Conservation (phyloP, 2,329 filamentous ascomycete species). For the Fusarium sp. region DNA sequence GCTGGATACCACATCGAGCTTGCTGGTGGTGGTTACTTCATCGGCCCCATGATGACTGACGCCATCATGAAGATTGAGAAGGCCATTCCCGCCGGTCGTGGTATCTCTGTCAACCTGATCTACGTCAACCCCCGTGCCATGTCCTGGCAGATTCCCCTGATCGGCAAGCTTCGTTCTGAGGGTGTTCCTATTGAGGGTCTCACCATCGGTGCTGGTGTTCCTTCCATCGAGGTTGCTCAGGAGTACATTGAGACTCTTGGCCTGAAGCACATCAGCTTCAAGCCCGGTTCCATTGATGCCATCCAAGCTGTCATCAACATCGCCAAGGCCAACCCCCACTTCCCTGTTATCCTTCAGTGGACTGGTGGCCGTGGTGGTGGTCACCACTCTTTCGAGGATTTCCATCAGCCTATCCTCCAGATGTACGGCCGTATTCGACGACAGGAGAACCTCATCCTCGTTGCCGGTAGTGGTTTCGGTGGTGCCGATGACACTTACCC, state of each 20-base stretch:
- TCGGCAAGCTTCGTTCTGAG: conserved; percentile 82
- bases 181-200: conserved; percentile 92
- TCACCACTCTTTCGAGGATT: conserved; percentile 95
- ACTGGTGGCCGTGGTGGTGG: conserved; percentile 94
- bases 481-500: conserved; percentile 91
- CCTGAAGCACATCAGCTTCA: conserved; percentile 93
- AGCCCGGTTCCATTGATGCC: conserved; percentile 88
- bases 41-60: conserved; percentile 82
- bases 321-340: conserved; percentile 90
- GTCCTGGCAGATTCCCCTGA: conserved; percentile 90
- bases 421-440: conserved; percentile 92
- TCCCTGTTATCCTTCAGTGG: conserved; percentile 95
- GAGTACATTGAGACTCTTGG: conserved; percentile 95
- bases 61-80: conserved; percentile 88
- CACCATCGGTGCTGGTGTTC: conserved; percentile 92
- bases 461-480: conserved; percentile 93
- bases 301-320: conserved; percentile 94
- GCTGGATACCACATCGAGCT: conserved; percentile 95
- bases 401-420: conserved; percentile 89
- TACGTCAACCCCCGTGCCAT: conserved; percentile 92
- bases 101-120: conserved; percentile 90
- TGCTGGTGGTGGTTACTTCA: conserved; percentile 90
- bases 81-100: conserved; percentile 83
- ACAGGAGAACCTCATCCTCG: conserved; percentile 86
- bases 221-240: conserved; percentile 91